Evolutionary conservation across 2,329 filamentous ascomycete species (phyloP).

Genomic region (Botrytis paeoniae): DNA sequence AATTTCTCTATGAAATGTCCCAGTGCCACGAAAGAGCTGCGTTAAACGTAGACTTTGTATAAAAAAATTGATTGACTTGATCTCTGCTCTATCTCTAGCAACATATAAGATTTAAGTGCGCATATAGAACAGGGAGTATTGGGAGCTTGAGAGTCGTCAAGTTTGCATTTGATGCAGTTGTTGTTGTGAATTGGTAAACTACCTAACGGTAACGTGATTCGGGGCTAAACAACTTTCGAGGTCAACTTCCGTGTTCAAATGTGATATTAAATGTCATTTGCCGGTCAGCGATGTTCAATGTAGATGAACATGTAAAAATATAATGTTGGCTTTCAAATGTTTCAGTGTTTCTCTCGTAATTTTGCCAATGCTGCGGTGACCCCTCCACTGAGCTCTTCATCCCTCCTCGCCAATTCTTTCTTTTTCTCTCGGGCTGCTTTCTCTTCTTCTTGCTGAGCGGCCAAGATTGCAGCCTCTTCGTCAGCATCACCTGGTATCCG

Average conservation of each 20-base stretch:
- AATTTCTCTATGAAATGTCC: not conserved
- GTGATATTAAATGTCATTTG: not conserved
- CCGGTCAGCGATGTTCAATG: not conserved
- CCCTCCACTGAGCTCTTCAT: constrained; percentile 52
- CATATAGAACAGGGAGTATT: not conserved
- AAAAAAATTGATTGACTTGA: not conserved
- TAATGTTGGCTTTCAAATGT: not conserved
- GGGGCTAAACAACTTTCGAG: not conserved
- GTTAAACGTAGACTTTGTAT: not conserved
- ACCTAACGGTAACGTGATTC: not conserved
- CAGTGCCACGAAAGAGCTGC: not conserved
- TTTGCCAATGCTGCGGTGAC: constrained; percentile 60
- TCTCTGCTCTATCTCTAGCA: not conserved
- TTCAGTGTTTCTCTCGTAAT: constrained; percentile 37
- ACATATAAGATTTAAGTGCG: not conserved
- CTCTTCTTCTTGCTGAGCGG: constrained; percentile 46
- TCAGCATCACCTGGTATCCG: constrained; percentile 43
- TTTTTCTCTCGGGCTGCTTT: constrained; percentile 31
- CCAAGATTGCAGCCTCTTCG: constrained; percentile 50
- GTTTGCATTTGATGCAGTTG: not conserved
- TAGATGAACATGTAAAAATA: not conserved
- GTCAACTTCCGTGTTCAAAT: not conserved
- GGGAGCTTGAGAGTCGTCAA: not conserved
- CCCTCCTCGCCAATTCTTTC: constrained; percentile 33
- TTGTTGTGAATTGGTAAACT: not conserved